Evolutionary conservation across 331 rosid genomes (phyloP), one percentile per base, ranked within the genome.

Genomic region (Spiraea crenata): DNA sequence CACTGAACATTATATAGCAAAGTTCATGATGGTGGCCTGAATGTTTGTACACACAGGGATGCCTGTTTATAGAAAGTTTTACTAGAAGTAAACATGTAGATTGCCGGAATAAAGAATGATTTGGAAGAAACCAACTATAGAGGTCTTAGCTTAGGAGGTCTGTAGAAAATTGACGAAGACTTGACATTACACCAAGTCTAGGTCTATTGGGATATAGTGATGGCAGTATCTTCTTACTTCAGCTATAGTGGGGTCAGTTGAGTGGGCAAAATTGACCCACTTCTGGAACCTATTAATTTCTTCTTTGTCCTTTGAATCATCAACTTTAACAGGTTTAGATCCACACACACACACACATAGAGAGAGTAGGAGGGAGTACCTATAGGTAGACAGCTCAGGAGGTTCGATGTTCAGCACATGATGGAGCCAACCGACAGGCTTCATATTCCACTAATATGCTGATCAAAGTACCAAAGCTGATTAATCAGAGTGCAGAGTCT

Each of bases 251-350:
- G 82, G 79, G 16, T 35, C 72, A 10, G 64, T 57, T 40, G 67
- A 71, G 63, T 63, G 67, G 77, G 56, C 45, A 57, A 25, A 59
- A 64, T 55, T 69, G 74, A 71, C 70, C 85, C 69, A 66, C 76
- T 62, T 70, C 63, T n/a, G 63, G 20, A 78, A 75, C 76, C 74
- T 69, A 69, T 57, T 77, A n/a, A 74, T 12, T 20, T 54, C 76
- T 42, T 16, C 54, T 65, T 68, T 77, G 76, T 49, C 50, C 62
- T 63, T 59, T 16, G 35, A 75, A 62, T 38, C 61, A 34, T 60
- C 50, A 67, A 68, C 63, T 61, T 4, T 13, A 72, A 55, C 5
- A 16, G 71, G 52, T 52, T 63, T 57, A 66, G 72, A 62, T 61
- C 52, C 63, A 20, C 63, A 45, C 74, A 20, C 25, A 41, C 46